phyloP scores from a whole-genome alignment of 768 basidiomycete genomes.

The Tylopilus plumbeoviolaceoides region DNA sequence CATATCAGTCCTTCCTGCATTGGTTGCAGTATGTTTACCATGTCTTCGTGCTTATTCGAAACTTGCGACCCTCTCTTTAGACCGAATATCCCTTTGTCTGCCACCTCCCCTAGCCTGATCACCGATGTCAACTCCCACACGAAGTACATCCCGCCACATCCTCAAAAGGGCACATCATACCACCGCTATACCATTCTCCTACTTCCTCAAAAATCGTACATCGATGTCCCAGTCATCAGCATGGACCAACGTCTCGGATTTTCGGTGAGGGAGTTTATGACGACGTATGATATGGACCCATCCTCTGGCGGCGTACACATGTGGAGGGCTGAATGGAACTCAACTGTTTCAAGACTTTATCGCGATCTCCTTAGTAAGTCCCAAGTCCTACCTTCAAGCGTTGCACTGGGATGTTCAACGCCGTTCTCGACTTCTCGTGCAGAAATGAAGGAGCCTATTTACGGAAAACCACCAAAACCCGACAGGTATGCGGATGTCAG shows the following conservation, averaged over 20 bases:
- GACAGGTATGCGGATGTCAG: slow-evolving; percentile 29
- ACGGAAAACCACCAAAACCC: slow-evolving; percentile 27
- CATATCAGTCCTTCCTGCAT: slow-evolving; percentile 75
- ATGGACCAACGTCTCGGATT: slow-evolving; percentile 54
- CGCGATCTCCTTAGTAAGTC: slow-evolving; percentile 61
- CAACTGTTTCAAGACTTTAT: slow-evolving; percentile 63
- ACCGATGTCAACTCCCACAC: slow-evolving; percentile 53
- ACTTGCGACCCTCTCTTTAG: slow-evolving; percentile 33
- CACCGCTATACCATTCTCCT: slow-evolving; percentile 85
- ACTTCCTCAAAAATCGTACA: slow-evolving; percentile 57
- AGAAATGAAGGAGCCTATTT: slow-evolving; percentile 24
- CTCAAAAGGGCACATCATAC: slow-evolving; percentile 82
- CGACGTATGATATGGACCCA: slow-evolving; percentile 49
- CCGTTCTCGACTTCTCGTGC: background rate
- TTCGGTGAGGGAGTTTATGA: slow-evolving; percentile 60
- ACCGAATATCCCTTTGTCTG: slow-evolving; percentile 78
- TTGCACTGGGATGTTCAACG: background rate
- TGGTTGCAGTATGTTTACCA: slow-evolving; percentile 68
- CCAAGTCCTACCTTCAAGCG: background rate
- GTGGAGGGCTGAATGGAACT: slow-evolving; percentile 79
- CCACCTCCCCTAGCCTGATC: slow-evolving; percentile 41
- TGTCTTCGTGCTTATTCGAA: background rate
- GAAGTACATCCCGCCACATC: slow-evolving; percentile 86
- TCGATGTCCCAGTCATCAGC: slow-evolving; percentile 44
- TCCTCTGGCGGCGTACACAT: slow-evolving; percentile 67